A percentile compares a stretch with the other conserved stretches of the same genome.
phyloP scores from a whole-genome alignment of 805 yeast genomes.

The Nakazawaea ambrosiae region DNA sequence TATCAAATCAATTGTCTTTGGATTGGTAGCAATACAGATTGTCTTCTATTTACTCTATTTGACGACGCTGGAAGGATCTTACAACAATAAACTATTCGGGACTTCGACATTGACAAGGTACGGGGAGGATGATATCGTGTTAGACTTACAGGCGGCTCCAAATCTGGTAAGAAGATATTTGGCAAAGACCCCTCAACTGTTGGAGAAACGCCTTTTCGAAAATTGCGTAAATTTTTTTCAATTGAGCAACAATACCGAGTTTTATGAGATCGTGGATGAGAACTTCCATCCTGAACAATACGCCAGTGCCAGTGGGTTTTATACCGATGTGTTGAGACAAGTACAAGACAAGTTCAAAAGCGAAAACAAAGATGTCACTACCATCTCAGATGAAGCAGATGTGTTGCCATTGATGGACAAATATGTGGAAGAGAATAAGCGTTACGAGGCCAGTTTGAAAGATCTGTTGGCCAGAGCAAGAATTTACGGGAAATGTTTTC shows the following conservation, averaged over 20 bases:
- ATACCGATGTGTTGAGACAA: conserved; percentile 3
- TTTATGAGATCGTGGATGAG: neutral
- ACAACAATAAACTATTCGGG: neutral
- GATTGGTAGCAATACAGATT: too few species aligned
- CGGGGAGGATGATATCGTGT: neutral
- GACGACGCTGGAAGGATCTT: neutral
- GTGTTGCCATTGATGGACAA: conserved; percentile 8
- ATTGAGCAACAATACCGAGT: conserved; percentile 1
- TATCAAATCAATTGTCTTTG: too few species aligned
- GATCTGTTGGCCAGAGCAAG: conserved; percentile 3
- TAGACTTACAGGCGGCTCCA: conserved; percentile 1
- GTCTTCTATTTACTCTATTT: neutral
- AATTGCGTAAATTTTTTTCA: conserved; percentile 6
- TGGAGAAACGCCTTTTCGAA: conserved; percentile 1
- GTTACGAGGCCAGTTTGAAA: neutral
- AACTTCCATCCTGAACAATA: conserved; percentile 5
- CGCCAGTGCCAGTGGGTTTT: neutral
- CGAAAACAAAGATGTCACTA: conserved; percentile 1
- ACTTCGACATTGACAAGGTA: conserved; percentile 4
- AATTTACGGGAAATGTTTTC: conserved; percentile 8
- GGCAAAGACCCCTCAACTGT: conserved; percentile 1
- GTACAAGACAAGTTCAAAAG: neutral
- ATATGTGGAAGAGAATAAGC: conserved; percentile 2
- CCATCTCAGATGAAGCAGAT: conserved; percentile 3
- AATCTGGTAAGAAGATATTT: conserved; percentile 1